These are phyloP conservation scores for Solanum bulbocastanum DNA, from an alignment of 257 asterid species.

Conservation along the genomic window DNA sequence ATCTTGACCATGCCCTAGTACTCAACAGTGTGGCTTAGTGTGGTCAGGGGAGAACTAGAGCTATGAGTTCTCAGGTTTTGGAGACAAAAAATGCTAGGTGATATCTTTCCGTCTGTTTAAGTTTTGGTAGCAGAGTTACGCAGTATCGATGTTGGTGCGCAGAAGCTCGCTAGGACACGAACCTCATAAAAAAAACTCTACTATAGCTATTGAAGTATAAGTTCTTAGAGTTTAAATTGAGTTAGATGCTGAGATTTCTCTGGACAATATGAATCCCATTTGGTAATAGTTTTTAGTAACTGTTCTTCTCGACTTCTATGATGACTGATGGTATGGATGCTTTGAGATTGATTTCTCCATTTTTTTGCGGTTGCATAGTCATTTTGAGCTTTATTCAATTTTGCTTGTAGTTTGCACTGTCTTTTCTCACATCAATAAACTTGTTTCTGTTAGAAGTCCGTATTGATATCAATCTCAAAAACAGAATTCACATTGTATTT, in stretches of 20 bases:
- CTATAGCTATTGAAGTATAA: not conserved
- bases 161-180: not conserved
- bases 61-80: not conserved
- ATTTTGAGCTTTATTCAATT: not conserved
- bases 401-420: not conserved
- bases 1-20: not conserved
- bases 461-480: not conserved
- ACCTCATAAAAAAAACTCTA: not conserved
- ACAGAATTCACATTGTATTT: not conserved
- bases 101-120: not conserved
- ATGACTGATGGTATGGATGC: not conserved
- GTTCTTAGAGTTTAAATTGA: not conserved
- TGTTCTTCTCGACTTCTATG: not conserved
- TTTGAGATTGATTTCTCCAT: not conserved
- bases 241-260: not conserved
- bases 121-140: not conserved
- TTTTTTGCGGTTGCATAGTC: not conserved
- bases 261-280: not conserved
- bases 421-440: not conserved
- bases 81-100: not conserved
- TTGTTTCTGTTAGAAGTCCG: not conserved
- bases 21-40: not conserved
- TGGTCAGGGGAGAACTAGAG: not conserved
- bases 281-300: not conserved
- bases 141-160: not conserved